Percentiles rank a stretch among this genome's conserved stretches.
Evolutionary conservation across 495 filamentous ascomycete species (phyloP).

Genomic region (Xeromyces bisporus): DNA sequence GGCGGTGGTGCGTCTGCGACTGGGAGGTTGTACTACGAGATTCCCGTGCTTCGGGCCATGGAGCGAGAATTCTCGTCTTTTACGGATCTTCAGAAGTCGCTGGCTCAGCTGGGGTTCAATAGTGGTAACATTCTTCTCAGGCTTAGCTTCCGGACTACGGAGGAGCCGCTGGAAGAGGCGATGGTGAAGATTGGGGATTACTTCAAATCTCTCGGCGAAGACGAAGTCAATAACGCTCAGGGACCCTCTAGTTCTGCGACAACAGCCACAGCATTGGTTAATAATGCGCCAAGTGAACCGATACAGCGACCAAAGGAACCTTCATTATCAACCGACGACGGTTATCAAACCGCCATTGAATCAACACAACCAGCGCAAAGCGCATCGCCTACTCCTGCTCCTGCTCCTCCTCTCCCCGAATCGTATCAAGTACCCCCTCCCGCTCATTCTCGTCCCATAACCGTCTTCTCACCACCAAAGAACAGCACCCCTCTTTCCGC

Average conservation of each 20-base stretch:
- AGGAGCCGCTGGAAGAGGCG: conserved; percentile 67
- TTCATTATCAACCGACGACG: neutral
- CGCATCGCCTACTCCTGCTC: conserved; percentile 11
- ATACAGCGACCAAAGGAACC: neutral
- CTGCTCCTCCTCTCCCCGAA: conserved; percentile 7
- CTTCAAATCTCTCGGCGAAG: conserved; percentile 36
- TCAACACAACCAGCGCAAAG: conserved; percentile 1
- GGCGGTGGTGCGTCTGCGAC: conserved; percentile 34
- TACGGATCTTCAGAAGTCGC: conserved; percentile 67
- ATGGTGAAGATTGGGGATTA: conserved; percentile 62
- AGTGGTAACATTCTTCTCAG: conserved; percentile 63
- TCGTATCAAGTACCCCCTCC: conserved; percentile 5
- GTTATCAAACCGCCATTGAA: neutral
- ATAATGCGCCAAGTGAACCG: neutral
- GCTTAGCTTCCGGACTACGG: conserved; percentile 55
- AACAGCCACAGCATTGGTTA: neutral
- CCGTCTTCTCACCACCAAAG: conserved; percentile 60
- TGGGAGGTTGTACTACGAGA: conserved; percentile 73
- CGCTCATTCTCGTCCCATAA: conserved; percentile 36
- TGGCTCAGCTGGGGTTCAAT: conserved; percentile 76
- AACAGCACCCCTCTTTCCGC: conserved; percentile 61
- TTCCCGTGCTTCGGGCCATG: conserved; percentile 66
- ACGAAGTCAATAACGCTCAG: conserved; percentile 4
- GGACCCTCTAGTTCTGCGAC: neutral
- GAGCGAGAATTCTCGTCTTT: conserved; percentile 59